Conservation (phyloP, 768 basidiomycete species). For the Phanerochaete sordida region DNA sequence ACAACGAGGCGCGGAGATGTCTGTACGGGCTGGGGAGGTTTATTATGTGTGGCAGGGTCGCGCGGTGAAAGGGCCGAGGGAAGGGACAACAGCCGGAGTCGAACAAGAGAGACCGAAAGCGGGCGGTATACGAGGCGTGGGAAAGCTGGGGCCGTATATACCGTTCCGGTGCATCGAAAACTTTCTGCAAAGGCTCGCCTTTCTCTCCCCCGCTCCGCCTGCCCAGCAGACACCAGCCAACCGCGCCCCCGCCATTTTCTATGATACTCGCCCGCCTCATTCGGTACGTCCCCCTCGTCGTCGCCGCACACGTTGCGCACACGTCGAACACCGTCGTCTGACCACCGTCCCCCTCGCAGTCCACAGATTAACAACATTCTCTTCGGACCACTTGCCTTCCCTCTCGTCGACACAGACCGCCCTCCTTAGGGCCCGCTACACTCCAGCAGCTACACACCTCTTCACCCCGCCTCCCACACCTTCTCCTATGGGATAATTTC, state of each 20-base stretch:
- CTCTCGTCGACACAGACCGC: constrained; percentile 63
- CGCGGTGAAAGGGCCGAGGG: background rate
- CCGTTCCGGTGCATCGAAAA: constrained; percentile 1
- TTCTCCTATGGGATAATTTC: constrained; percentile 41
- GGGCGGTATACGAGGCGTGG: constrained; percentile 3
- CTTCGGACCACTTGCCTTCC: constrained; percentile 58
- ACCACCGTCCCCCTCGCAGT: constrained; percentile 18
- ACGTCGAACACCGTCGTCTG: background rate
- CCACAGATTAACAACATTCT: constrained; percentile 47
- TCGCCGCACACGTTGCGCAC: background rate
- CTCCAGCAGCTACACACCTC: constrained; percentile 7
- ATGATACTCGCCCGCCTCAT: constrained; percentile 12
- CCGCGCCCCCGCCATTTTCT: constrained; percentile 5
- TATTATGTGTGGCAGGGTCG: background rate
- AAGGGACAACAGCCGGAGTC: background rate
- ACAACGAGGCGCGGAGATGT: background rate
- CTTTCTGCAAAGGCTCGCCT: constrained; percentile 14
- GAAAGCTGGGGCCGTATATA: constrained; percentile 10
- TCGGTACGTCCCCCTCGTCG: constrained; percentile 6
- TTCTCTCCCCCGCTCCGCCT: constrained; percentile 11
- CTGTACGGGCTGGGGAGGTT: background rate
- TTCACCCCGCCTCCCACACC: constrained; percentile 11
- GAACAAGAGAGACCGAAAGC: background rate
- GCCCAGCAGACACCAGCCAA: constrained; percentile 6
- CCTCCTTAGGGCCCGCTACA: constrained; percentile 59